Conservation (phyloP, 108 stramenopile species). For the Cyclotella choctawhatcheeana region DNA sequence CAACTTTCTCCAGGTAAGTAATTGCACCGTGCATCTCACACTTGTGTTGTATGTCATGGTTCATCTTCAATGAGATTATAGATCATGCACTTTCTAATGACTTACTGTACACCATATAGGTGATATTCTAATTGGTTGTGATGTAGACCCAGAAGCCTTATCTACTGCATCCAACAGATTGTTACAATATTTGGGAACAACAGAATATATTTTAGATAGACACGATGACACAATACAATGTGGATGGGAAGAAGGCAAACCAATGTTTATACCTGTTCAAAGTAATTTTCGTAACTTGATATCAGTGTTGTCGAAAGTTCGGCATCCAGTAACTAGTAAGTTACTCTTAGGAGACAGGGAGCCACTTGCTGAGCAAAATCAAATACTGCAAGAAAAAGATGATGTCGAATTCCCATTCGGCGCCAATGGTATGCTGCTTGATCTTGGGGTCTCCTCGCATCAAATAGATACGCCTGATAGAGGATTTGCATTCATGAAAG, state of each 20-base stretch:
- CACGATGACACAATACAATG: neutral
- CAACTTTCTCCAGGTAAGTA: too few species aligned
- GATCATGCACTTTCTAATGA: too few species aligned
- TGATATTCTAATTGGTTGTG: constrained; percentile 85
- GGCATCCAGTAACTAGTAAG: constrained; percentile 39
- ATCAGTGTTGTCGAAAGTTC: constrained; percentile 53
- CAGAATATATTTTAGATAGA: constrained; percentile 52
- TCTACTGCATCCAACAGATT: constrained; percentile 72
- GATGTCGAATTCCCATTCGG: constrained; percentile 46
- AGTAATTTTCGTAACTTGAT: constrained; percentile 50
- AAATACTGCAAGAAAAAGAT: constrained; percentile 12
- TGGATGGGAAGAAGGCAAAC: constrained; percentile 40
- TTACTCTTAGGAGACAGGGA: constrained; percentile 42
- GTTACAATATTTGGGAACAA: constrained; percentile 38
- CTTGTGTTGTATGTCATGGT: too few species aligned
- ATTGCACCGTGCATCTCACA: too few species aligned
- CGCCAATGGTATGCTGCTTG: constrained; percentile 93
- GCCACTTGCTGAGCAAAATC: constrained; percentile 11
- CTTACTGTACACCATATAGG: too few species aligned
- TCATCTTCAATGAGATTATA: too few species aligned
- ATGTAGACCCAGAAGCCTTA: constrained; percentile 79
- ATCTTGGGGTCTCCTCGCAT: constrained; percentile 93
- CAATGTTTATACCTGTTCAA: constrained; percentile 71
- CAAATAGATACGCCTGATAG: constrained; percentile 91
- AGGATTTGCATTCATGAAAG: constrained; percentile 93